Conservation (phyloP, 805 yeast species). For the Candida chilensis region DNA sequence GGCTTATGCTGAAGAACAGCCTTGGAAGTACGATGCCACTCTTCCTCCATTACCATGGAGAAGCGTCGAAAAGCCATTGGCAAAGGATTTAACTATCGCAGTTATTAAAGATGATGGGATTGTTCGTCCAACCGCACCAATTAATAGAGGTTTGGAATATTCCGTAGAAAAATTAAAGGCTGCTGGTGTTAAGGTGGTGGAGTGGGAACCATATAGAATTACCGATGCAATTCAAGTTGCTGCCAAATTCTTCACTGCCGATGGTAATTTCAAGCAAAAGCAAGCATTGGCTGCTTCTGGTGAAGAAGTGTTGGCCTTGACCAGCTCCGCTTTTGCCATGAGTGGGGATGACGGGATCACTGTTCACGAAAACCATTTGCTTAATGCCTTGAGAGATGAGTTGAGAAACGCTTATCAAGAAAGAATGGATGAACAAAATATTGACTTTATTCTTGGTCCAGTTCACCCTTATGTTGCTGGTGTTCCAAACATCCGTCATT, state of each 20-base stretch:
- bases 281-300: conserved; percentile 48
- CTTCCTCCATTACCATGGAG: conserved; percentile 49
- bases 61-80: conserved; percentile 26
- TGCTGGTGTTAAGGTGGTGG: conserved; percentile 51
- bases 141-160: conserved; percentile 39
- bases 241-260: conserved; percentile 48
- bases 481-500: conserved; percentile 58
- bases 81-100: conserved; percentile 45
- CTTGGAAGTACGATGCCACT: conserved; percentile 9
- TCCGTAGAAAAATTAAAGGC: conserved; percentile 45
- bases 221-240: conserved; percentile 50
- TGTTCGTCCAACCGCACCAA: conserved; percentile 47
- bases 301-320: conserved; percentile 58
- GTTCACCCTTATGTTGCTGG: conserved; percentile 54
- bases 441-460: conserved; percentile 64
- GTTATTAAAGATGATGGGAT: conserved; percentile 33
- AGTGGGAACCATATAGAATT: conserved; percentile 49
- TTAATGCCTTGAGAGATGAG: conserved; percentile 46
- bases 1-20: conserved; percentile 24
- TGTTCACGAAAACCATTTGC: conserved; percentile 43
- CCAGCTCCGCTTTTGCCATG: conserved; percentile 49
- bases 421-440: conserved; percentile 39
- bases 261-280: conserved; percentile 56
- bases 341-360: conserved; percentile 40
- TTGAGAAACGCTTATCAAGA: conserved; percentile 50